These are phyloP conservation scores for Ehretia macrophylla DNA, from an alignment of 257 asterid genomes.

Conservation along the genomic window DNA sequence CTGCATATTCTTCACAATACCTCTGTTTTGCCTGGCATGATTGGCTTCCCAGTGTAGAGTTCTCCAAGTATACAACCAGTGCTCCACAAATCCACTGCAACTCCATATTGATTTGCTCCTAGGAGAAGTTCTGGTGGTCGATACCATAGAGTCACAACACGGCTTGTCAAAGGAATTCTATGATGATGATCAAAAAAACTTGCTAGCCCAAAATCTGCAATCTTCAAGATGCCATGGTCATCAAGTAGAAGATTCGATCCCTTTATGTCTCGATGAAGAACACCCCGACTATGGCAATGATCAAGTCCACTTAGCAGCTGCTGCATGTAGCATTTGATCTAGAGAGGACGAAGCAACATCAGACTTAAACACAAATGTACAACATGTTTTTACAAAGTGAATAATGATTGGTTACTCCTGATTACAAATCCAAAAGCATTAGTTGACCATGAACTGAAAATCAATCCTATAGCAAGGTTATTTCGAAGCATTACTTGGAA, in stretches of 20 bases:
- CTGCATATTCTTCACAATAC: conserved; percentile 24
- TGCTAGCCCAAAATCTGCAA: conserved; percentile 93
- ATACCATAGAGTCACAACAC: conserved; percentile 95
- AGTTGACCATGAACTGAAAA: too few species aligned
- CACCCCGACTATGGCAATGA: conserved; percentile 70
- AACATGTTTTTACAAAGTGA: too few species aligned
- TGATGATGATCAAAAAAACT: conserved; percentile 53
- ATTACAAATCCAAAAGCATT: too few species aligned
- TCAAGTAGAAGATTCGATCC: conserved; percentile 82
- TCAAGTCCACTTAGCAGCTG: conserved; percentile 85
- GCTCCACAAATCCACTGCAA: conserved; percentile 90
- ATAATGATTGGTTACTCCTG: neutral
- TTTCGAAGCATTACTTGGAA: too few species aligned
- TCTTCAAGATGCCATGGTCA: conserved; percentile 75
- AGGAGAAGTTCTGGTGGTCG: conserved; percentile 96
- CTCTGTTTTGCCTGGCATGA: conserved; percentile 97
- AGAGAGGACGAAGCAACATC: conserved; percentile 1
- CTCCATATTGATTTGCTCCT: conserved; percentile 79
- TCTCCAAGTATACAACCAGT: conserved; percentile 93
- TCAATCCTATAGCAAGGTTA: too few species aligned
- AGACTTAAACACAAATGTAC: neutral
- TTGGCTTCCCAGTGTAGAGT: conserved; percentile 73
- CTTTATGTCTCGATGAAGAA: conserved; percentile 86
- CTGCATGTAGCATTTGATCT: conserved; percentile 90
- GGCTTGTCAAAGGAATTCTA: conserved; percentile 71